phyloP scores from a whole-genome alignment of 2,329 filamentous ascomycete genomes.

The Aaosphaeria arxii region DNA sequence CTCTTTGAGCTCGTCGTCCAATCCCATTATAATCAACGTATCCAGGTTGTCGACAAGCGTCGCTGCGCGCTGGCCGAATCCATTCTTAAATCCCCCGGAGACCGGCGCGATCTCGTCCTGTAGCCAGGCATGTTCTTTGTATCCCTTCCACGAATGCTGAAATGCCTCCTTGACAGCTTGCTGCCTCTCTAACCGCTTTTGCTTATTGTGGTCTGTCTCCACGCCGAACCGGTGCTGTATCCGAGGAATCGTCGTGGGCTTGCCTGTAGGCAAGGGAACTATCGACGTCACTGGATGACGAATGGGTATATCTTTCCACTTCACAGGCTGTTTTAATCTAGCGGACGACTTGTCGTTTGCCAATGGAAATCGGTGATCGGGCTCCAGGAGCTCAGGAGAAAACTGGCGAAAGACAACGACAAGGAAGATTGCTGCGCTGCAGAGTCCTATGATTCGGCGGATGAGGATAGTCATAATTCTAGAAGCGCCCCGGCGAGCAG shows the following conservation, averaged over 20 bases:
- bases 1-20: conserved; percentile 55
- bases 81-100: conserved; percentile 45
- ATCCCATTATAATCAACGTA: conserved; percentile 61
- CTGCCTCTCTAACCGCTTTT: conserved; percentile 28
- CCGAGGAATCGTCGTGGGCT: conserved; percentile 25
- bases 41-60: conserved; percentile 61
- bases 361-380: conserved; percentile 2
- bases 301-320: conserved; percentile 31
- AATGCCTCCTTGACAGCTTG: conserved; percentile 36
- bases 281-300: conserved; percentile 30
- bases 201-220: conserved; percentile 31
- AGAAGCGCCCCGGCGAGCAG: no score
- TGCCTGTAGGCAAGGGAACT: conserved; percentile 29
- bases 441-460: conserved; percentile 28
- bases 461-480: background rate
- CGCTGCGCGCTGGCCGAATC: conserved; percentile 56
- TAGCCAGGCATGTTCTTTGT: conserved; percentile 53
- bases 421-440: conserved; percentile 21
- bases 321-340: conserved; percentile 24
- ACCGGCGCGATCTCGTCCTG: conserved; percentile 53
- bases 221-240: conserved; percentile 37
- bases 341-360: conserved; percentile 22
- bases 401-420: conserved; percentile 31
- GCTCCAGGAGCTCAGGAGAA: conserved; percentile 6
- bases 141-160: conserved; percentile 46